phyloP scores from a whole-genome alignment of 164 flowering plant genomes.

The Aristolochia fimbriata region DNA sequence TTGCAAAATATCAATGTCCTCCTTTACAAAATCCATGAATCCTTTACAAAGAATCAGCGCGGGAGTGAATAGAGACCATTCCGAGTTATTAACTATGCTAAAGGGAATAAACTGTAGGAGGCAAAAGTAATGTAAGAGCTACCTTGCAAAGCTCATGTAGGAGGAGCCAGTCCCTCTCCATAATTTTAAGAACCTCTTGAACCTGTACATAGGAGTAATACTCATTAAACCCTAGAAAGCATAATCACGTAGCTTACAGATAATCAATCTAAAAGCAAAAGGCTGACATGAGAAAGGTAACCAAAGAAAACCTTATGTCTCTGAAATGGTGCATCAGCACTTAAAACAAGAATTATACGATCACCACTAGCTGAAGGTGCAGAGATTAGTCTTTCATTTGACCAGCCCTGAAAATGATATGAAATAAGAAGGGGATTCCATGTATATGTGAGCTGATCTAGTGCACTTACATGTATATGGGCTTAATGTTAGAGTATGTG shows the following conservation, averaged over 20 bases:
- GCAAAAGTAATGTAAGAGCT: neutral
- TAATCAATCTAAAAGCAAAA: neutral
- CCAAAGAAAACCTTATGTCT: slow-evolving; percentile 45
- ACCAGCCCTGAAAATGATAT: slow-evolving; percentile 52
- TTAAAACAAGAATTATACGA: slow-evolving; percentile 55
- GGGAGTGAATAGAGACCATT: too few relatives aligned
- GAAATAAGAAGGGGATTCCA: too few relatives aligned
- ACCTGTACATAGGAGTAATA: slow-evolving; percentile 27
- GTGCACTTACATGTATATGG: too few relatives aligned
- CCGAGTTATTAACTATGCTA: neutral
- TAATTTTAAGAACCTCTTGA: slow-evolving; percentile 53
- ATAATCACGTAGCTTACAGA: neutral
- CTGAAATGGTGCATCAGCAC: slow-evolving; percentile 55
- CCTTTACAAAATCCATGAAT: too few relatives aligned
- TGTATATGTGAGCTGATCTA: too few relatives aligned
- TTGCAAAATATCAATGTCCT: too few relatives aligned
- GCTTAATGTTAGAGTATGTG: too few relatives aligned
- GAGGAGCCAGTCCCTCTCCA: slow-evolving; percentile 76
- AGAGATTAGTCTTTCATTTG: slow-evolving; percentile 46
- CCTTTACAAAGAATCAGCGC: too few relatives aligned
- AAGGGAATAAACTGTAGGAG: neutral
- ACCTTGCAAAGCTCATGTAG: slow-evolving; percentile 67
- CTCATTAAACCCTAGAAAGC: slow-evolving; percentile 3
- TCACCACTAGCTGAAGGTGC: slow-evolving; percentile 20
- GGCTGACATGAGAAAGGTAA: neutral